Evolutionary conservation across 1,139 yeast species (phyloP), one percentile per base, ranked within the genome.

Genomic region (Pichia terricola): DNA sequence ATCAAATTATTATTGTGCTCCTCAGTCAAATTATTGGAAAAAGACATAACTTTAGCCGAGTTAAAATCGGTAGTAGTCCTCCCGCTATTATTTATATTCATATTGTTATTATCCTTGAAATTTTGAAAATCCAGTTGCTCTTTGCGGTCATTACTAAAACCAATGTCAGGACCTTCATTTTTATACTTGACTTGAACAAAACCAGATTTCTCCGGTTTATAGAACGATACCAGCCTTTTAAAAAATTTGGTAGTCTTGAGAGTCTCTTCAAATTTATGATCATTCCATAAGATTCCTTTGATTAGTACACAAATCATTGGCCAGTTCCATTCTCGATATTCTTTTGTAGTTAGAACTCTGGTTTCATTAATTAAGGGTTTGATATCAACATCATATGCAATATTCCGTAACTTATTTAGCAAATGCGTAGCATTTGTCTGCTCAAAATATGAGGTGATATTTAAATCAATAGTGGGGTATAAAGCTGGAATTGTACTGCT

Each of bases 311-410:
- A 66, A 2, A 89, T 66, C 1, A 79, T 66, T 32, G 73, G 74
- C 95, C 97, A 89, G 57, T 88, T 81, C 99, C 99, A 94, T 42
- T 79, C 80, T 4, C 79, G 70, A 57, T 73, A 88, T 44, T 81
- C 87, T 57, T 89, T 91, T 0, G 94, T 79, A 5, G 82, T 73
- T 39, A 87, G 62, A 2, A 91, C 88, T 51, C 73, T 79, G 0
- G 95, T 79, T 41, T 81, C 81, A 37, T 68, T 65, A 6, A 91
- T 69, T 66, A 85, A 68, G 45, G 73, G 71, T 53, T 83, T 80
- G 54, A 89, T 77, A 40, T 81, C 81, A 0, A 68, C 53, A 46
- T 88, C 96, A 16, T 28, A 10, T 7, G 39, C 34, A 4, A 41
- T 8, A 9, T 37, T 39, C 31, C 40, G 40, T 28, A 48, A 41